A percentile compares a stretch with the other conserved stretches of the same genome.
These are phyloP conservation scores for Scleroderma bovista DNA, from an alignment of 768 basidiomycete genomes.

Conservation along the genomic window DNA sequence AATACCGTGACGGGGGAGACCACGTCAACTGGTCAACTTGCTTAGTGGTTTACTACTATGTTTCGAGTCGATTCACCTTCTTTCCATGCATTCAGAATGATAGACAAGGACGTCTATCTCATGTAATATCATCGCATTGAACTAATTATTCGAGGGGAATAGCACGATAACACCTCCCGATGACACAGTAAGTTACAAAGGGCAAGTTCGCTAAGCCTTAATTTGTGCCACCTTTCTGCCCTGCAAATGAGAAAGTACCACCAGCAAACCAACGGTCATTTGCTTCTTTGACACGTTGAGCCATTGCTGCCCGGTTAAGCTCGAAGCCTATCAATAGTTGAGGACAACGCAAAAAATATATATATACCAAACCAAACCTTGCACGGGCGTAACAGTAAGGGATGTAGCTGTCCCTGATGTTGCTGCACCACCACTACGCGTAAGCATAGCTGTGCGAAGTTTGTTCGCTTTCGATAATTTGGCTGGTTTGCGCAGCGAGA, in stretches of 20 bases:
- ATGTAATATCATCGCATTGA: neutral
- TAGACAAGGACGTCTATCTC: neutral
- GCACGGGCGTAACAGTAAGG: slow-evolving; percentile 90
- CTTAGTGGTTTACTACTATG: neutral
- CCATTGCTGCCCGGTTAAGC: slow-evolving; percentile 81
- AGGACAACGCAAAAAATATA: slow-evolving; percentile 10
- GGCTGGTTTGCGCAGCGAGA: slow-evolving; percentile 41
- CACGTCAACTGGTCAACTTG: slow-evolving; percentile 21
- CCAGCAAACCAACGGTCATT: slow-evolving; percentile 96
- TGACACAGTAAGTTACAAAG: neutral
- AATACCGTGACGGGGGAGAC: slow-evolving; percentile 49
- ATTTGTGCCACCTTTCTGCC: slow-evolving; percentile 43
- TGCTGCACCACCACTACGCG: slow-evolving; percentile 41
- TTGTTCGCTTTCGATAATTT: slow-evolving; percentile 96
- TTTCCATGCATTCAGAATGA: no score
- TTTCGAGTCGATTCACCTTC: slow-evolving; percentile 1
- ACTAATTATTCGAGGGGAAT: neutral
- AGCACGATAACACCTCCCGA: neutral
- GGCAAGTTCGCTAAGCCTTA: neutral
- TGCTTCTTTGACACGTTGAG: slow-evolving; percentile 88
- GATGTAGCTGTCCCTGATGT: slow-evolving; percentile 86
- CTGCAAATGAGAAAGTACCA: slow-evolving; percentile 77
- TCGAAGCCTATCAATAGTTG: slow-evolving; percentile 77
- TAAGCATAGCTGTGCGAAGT: slow-evolving; percentile 79
- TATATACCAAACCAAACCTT: slow-evolving; percentile 67